These are phyloP conservation scores for Conidiobolus incongruus DNA, from an alignment of 371 early-diverging fungal genomes.

Conservation along the genomic window DNA sequence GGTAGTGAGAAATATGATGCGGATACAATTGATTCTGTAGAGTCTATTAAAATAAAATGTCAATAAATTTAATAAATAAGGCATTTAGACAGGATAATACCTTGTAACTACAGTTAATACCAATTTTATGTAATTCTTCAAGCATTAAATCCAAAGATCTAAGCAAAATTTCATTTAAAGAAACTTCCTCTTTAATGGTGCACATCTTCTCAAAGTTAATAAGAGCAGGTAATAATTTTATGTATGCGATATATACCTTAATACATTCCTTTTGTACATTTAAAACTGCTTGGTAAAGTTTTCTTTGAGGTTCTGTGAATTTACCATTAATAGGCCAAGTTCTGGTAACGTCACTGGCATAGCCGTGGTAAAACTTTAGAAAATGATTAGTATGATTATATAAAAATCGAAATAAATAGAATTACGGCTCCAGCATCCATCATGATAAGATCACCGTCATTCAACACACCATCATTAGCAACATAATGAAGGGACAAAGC, in stretches of 20 bases:
- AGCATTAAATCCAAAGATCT: slow-evolving; percentile 33
- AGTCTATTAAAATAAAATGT: slow-evolving; percentile 21
- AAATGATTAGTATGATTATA: slow-evolving; percentile 2
- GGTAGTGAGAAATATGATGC: slow-evolving; percentile 86
- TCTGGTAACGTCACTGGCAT: slow-evolving; percentile 81
- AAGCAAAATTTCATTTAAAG: slow-evolving; percentile 69
- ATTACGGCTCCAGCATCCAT: slow-evolving; percentile 77
- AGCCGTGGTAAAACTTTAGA: slow-evolving; percentile 47
- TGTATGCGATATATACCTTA: no score
- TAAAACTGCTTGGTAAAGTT: slow-evolving; percentile 69
- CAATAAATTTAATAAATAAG: not conserved
- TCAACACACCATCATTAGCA: slow-evolving; percentile 45
- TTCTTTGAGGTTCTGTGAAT: slow-evolving; percentile 53
- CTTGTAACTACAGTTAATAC: slow-evolving; percentile 24
- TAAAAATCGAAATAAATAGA: not conserved
- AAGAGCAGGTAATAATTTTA: no score
- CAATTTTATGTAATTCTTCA: slow-evolving; percentile 35
- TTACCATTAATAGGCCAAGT: slow-evolving; percentile 86
- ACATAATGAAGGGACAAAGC: slow-evolving; percentile 88
- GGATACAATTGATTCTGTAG: slow-evolving; percentile 59
- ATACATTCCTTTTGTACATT: slow-evolving; percentile 70
- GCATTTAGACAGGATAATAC: not conserved
- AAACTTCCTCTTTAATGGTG: slow-evolving; percentile 32
- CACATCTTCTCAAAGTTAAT: no score
- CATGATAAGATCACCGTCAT: slow-evolving; percentile 62